A percentile compares a stretch with the other conserved stretches of the same genome.
Conservation (phyloP, 164 flowering plant genomes). For the Tetracentron sinense region DNA sequence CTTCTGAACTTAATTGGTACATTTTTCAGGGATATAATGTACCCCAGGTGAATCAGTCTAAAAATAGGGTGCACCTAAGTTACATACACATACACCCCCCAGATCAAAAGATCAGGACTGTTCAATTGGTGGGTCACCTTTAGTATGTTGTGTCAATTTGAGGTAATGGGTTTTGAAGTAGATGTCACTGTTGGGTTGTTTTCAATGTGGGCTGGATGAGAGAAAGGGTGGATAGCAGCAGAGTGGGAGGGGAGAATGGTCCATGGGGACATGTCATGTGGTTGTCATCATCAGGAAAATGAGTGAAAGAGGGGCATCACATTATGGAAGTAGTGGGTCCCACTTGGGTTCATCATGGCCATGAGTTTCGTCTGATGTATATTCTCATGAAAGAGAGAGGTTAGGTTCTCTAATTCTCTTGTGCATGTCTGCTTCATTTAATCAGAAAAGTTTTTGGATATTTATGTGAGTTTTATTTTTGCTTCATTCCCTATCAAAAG, state of each 20-base stretch:
- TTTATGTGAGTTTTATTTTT: too few relatives aligned
- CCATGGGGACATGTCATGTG: conserved; percentile 18
- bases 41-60: too few relatives aligned
- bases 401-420: too few relatives aligned
- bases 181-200: conserved; percentile 23
- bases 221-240: not conserved
- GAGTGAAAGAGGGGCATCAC: conserved; percentile 6
- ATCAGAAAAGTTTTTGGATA: too few relatives aligned
- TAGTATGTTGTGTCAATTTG: not conserved
- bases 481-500: too few relatives aligned
- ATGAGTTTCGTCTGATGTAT: conserved; percentile 21
- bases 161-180: not conserved
- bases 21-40: too few relatives aligned
- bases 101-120: too few relatives aligned
- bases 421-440: too few relatives aligned
- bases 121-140: too few relatives aligned
- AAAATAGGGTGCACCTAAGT: too few relatives aligned
- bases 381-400: conserved; percentile 22
- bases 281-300: conserved; percentile 13
- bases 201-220: conserved; percentile 21
- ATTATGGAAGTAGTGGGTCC: conserved; percentile 21
- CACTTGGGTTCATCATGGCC: conserved; percentile 11
- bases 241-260: not conserved
- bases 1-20: not conserved
- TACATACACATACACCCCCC: too few relatives aligned